These are phyloP conservation scores for Trametes meyenii DNA, from an alignment of 768 basidiomycete genomes.

Conservation along the genomic window DNA sequence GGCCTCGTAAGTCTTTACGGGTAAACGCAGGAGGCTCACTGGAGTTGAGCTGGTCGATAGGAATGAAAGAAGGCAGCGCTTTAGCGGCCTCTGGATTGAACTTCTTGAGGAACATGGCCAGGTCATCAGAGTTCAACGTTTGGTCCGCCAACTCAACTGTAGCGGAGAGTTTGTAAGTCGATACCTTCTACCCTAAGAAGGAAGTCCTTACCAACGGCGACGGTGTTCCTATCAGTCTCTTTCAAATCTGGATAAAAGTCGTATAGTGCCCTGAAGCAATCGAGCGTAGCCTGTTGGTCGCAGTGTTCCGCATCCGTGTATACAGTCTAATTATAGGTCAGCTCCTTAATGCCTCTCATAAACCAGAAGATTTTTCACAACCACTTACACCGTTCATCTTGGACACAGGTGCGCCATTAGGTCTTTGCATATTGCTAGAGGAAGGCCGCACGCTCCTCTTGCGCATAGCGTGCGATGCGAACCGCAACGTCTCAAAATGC, in stretches of 20 bases:
- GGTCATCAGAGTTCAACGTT: neutral
- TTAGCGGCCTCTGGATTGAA: conserved; percentile 4
- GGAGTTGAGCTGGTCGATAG: neutral
- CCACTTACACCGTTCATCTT: neutral
- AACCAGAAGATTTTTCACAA: no score
- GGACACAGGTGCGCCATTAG: neutral
- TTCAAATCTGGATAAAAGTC: conserved; percentile 7
- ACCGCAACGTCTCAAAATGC: conserved; percentile 47
- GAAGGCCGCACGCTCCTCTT: conserved; percentile 1
- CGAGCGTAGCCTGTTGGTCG: conserved; percentile 7
- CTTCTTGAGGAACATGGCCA: conserved; percentile 2
- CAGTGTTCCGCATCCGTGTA: neutral
- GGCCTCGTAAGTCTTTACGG: no score
- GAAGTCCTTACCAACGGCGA: neutral
- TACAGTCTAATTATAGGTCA: neutral
- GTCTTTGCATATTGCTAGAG: neutral
- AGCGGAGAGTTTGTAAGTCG: neutral
- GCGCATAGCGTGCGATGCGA: neutral
- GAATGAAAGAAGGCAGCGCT: neutral
- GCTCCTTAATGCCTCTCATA: no score
- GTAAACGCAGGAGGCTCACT: neutral
- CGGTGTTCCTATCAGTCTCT: conserved; percentile 1
- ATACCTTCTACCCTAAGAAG: neutral
- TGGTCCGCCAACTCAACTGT: conserved; percentile 5
- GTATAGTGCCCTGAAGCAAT: conserved; percentile 13